phyloP scores from a whole-genome alignment of 371 early-diverging fungal species.

The Mucor racemosus region DNA sequence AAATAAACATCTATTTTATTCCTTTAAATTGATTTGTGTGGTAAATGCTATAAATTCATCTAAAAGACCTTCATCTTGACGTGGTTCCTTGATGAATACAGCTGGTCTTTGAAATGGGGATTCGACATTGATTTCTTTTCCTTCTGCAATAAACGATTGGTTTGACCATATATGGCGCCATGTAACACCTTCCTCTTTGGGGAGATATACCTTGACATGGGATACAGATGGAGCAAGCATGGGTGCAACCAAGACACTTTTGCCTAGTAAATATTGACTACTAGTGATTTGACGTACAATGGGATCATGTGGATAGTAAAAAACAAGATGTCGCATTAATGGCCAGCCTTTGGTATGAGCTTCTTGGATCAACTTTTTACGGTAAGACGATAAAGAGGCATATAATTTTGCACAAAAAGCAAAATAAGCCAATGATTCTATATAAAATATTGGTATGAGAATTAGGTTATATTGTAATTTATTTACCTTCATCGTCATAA shows the following conservation, averaged over 20 bases:
- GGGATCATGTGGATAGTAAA: slow-evolving; percentile 47
- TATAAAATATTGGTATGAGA: neutral
- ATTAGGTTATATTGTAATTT: neutral
- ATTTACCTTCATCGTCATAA: slow-evolving; percentile 46
- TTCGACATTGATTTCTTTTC: slow-evolving; percentile 28
- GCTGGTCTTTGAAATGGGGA: slow-evolving; percentile 41
- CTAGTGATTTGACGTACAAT: slow-evolving; percentile 27
- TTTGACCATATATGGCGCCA: slow-evolving; percentile 50
- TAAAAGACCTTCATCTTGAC: slow-evolving; percentile 37
- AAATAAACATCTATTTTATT: slow-evolving; percentile 3
- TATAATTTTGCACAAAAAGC: slow-evolving; percentile 38
- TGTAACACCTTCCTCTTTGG: slow-evolving; percentile 26
- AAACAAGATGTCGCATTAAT: slow-evolving; percentile 44
- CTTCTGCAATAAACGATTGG: slow-evolving; percentile 34
- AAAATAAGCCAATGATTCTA: slow-evolving; percentile 38
- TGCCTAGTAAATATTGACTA: slow-evolving; percentile 37
- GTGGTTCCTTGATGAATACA: slow-evolving; percentile 42
- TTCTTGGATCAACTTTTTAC: slow-evolving; percentile 41
- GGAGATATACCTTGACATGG: slow-evolving; percentile 44
- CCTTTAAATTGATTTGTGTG: slow-evolving; percentile 6
- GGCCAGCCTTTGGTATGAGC: slow-evolving; percentile 49
- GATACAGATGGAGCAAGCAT: slow-evolving; percentile 4
- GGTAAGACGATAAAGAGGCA: slow-evolving; percentile 34
- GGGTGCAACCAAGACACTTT: slow-evolving; percentile 34
- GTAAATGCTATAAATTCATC: slow-evolving; percentile 35